Evolutionary conservation across 768 basidiomycete genomes (phyloP).

Genomic region (Multifurca ochricompacta): DNA sequence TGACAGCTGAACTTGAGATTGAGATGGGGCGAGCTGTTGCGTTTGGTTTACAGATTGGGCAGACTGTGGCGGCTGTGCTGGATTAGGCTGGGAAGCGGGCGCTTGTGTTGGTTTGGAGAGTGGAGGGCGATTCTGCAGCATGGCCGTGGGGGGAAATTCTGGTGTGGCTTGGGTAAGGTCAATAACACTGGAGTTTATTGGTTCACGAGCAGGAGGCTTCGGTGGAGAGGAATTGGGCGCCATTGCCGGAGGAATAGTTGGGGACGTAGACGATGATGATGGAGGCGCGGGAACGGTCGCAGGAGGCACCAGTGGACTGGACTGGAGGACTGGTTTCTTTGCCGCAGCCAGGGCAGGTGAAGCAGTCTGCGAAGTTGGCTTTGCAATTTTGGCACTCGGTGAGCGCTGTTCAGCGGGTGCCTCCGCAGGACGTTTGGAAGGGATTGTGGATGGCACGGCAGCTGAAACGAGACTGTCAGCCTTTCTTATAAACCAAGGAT

Average conservation of each 20-base stretch:
- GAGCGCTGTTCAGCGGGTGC: slow-evolving; percentile 15
- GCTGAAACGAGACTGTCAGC: slow-evolving; percentile 1
- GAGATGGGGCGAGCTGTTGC: background rate
- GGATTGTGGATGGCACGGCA: slow-evolving; percentile 8
- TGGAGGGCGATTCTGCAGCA: background rate
- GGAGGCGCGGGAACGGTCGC: slow-evolving; percentile 7
- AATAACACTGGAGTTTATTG: background rate
- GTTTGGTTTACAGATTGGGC: background rate
- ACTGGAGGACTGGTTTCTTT: slow-evolving; percentile 9
- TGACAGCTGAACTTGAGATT: background rate
- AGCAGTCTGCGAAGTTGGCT: slow-evolving; percentile 7
- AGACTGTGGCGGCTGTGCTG: background rate
- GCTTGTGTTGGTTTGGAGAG: background rate
- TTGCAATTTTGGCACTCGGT: slow-evolving; percentile 15
- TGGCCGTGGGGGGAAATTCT: background rate
- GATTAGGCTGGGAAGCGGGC: slow-evolving; percentile 4
- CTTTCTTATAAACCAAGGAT: background rate
- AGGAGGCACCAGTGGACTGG: slow-evolving; percentile 14
- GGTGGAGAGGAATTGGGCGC: slow-evolving; percentile 6
- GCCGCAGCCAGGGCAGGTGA: slow-evolving; percentile 15
- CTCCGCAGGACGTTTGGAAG: slow-evolving; percentile 19
- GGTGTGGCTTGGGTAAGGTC: slow-evolving; percentile 12
- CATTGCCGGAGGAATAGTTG: background rate
- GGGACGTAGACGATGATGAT: background rate
- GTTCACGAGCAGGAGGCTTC: slow-evolving; percentile 5